Base-by-base conservation (phyloP, 129 eudicot species). In the Tanacetum coccineum region DNA sequence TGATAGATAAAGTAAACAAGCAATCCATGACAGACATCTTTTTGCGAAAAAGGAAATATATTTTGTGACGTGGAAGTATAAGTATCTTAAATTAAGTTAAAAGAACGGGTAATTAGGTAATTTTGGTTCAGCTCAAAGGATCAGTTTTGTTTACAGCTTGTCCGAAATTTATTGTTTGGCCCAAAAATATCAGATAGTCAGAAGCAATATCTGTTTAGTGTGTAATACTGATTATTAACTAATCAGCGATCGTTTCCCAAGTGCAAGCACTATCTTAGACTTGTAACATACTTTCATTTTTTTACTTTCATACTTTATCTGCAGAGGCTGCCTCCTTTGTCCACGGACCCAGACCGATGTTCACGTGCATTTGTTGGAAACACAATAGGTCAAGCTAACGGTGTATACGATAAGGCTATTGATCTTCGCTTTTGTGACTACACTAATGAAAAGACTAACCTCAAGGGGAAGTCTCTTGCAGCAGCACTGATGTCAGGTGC, bases 401-500 rank as follows among this genome's bases (percentile, higher is more conserved):
- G 98, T 4, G 98, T 93, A 39, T 93, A 93, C 40, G 98, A 93
- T 59, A 93, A 88, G 67, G 80, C 92, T 25, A 84, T 93, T 51
- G 98, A 93, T 84, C 96, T 93, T 42, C 96, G 98, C 2, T 88
- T 86, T 67, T 93, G 98, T 59, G 98, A 93, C 70, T 93, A 80
- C 81, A 88, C 98, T 8, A 93, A 93, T 66, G 98, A 93, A 2
- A 93, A 93, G 66, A 73, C 80, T 30, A 84, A 88, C 73, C 98
- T 93, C 39, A 93, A 88, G 77, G 98, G 98, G 57, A 93, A 93
- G 77, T 78, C 98, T 71, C 88, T 93, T 62, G 72, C 98, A 2
- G 98, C 98, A 6, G 98, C 98, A 56, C 98, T 93, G 71, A 84
- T 93, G 98, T 82, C 96, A 3, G 98, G 56, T 70, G 96, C 98